Conservation (phyloP, 1,284 basidiomycete species). For the Tilletiaria anomala region DNA sequence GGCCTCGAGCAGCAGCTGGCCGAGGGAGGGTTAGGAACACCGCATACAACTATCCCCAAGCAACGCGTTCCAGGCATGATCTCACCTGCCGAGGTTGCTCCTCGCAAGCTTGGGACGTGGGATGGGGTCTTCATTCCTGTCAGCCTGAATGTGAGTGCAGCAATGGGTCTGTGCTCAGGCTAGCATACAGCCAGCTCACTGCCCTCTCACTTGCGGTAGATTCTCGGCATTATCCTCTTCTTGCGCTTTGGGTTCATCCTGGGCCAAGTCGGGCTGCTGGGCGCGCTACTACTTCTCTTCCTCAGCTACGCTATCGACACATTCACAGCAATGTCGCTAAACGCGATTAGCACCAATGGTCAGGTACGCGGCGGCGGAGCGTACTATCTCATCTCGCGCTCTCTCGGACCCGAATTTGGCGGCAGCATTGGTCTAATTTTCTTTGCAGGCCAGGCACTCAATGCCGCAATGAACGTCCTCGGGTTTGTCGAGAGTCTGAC, state of each 20-base stretch:
- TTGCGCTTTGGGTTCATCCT: constrained; percentile 38
- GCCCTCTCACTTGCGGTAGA: constrained; percentile 8
- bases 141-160: constrained; percentile 27
- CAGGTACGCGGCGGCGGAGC: constrained; percentile 38
- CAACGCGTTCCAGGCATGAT: constrained; percentile 15
- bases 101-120: constrained; percentile 37
- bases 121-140: constrained; percentile 38
- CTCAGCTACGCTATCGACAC: constrained; percentile 34
- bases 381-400: constrained; percentile 38
- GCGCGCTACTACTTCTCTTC: constrained; percentile 25
- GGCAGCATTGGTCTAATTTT: constrained; percentile 38
- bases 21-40: not conserved
- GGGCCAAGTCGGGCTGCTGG: constrained; percentile 34
- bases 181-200: too few species aligned
- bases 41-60: not conserved
- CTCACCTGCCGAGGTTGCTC: constrained; percentile 15
- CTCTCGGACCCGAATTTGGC: constrained; percentile 37
- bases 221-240: constrained; percentile 38
- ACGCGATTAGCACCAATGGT: constrained; percentile 37
- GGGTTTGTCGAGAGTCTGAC: constrained; percentile 37
- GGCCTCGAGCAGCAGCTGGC: not conserved
- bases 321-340: constrained; percentile 34
- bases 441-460: constrained; percentile 35
- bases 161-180: too few species aligned
- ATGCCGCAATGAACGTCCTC: constrained; percentile 36